Conservation (phyloP, 176 grass and related monocot genomes). For the Ananas comosus region DNA sequence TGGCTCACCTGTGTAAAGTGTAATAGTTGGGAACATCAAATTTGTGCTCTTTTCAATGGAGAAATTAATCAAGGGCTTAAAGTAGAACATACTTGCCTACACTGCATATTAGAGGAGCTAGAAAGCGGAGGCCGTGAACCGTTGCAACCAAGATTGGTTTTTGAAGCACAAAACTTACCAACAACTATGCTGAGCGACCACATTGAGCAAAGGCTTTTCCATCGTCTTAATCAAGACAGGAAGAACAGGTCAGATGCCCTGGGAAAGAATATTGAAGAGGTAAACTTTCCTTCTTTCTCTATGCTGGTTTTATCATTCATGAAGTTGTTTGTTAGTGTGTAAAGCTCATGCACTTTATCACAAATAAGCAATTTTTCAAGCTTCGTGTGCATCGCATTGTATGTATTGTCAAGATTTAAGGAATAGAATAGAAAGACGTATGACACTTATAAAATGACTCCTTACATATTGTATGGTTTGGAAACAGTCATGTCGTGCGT, state of each 20-base stretch:
- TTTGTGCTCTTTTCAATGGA: constrained; percentile 89
- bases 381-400: too few relatives aligned
- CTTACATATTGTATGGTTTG: too few relatives aligned
- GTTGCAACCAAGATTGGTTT: constrained; percentile 34
- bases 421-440: too few relatives aligned
- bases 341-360: neutral
- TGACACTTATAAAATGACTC: too few relatives aligned
- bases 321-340: neutral
- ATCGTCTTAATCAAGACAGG: constrained; percentile 51
- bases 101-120: constrained; percentile 62
- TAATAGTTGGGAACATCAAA: constrained; percentile 89
- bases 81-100: constrained; percentile 70
- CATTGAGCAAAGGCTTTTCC: constrained; percentile 77
- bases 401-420: too few relatives aligned
- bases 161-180: constrained; percentile 61
- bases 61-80: constrained; percentile 44
- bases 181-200: constrained; percentile 76
- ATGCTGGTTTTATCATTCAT: neutral
- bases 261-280: constrained; percentile 66
- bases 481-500: too few relatives aligned
- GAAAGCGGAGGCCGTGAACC: constrained; percentile 36
- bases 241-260: constrained; percentile 47
- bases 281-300: constrained; percentile 13
- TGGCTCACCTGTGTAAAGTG: constrained; percentile 92
- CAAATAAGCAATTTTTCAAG: neutral